Base-by-base conservation (phyloP, 768 basidiomycete genomes). In the Podaxis carcinomalis region DNA sequence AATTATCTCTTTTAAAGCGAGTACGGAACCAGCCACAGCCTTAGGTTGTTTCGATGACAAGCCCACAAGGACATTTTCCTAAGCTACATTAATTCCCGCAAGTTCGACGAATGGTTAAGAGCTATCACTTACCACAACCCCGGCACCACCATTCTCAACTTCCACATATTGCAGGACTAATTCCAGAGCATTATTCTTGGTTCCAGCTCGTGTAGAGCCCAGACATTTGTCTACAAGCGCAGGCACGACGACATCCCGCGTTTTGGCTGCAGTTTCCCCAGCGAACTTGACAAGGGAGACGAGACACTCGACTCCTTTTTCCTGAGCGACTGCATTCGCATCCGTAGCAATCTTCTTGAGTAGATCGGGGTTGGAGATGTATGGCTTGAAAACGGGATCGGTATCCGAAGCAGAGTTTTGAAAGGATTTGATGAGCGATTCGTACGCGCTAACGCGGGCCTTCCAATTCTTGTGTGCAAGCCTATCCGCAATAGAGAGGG, bases 401-500 rank as follows among this genome's bases (percentile, higher is more conserved):
- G 86, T 85, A 72, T 98, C 96, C 51, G 93, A 94, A 67, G 89
- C 89, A 52, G 95, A 94, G 47, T 85, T 89, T 69, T 88, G 86
- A 73, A 97, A 97, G 61, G 84, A 87, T 75, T 90, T 89, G 77
- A 89, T 85, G 65, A 98, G 84, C 21, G 89, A 75, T 70, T 93
- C 91, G 73, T 98, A 99, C 63, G 85, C 97, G 72, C 86, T 93
- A 68, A 96, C 85, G 66, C 97, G 88, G 61, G 97, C 97, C 76
- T 98, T 98, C 97, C 97, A 99, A 72, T 96, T 96, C 83, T 98
- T 98, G 80, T 98, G 93, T 5, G 84, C 77, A 59, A 96, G 87
- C 49, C 95, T 75, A 65, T 96, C 93, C 11, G 83, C 74, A 51
- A 97, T 82, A 21, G 92, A 78, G 54, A 98, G 81, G 28, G 80